phyloP scores from a whole-genome alignment of 1,284 basidiomycete species.

The Vanrija pseudolonga region DNA sequence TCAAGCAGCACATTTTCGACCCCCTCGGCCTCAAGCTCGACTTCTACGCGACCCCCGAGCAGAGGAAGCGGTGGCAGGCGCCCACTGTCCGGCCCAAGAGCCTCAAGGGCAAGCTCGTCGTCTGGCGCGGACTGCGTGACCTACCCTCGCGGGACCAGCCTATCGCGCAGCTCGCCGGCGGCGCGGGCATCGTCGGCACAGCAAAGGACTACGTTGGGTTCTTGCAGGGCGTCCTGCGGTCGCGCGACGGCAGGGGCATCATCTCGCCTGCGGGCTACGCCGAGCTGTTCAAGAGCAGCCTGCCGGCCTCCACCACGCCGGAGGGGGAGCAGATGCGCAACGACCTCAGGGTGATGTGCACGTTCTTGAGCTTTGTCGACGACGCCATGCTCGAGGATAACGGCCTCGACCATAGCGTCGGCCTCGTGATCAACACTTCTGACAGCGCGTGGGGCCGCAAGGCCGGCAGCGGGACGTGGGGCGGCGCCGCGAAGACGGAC shows the following conservation, averaged over 20 bases:
- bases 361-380: too few relatives aligned
- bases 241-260: background rate
- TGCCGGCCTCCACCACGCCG: background rate
- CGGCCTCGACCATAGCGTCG: conserved; percentile 12
- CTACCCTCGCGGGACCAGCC: background rate
- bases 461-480: conserved; percentile 17
- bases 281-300: conserved; percentile 23
- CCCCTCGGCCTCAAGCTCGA: conserved; percentile 24
- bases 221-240: conserved; percentile 29
- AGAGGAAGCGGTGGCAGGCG: too few relatives aligned
- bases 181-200: conserved; percentile 37
- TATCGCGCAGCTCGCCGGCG: conserved; percentile 23
- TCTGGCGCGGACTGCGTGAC: too few relatives aligned
- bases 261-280: conserved; percentile 9
- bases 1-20: conserved; percentile 37
- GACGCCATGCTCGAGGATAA: conserved; percentile 4
- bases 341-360: too few relatives aligned
- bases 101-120: too few relatives aligned
- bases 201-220: conserved; percentile 31
- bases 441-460: conserved; percentile 14
- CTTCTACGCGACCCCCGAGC: too few relatives aligned
- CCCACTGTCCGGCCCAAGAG: too few relatives aligned
- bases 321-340: background rate
- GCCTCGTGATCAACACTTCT: conserved; percentile 5
- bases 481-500: too few relatives aligned